phyloP scores from a whole-genome alignment of 2,329 filamentous ascomycete species.

The Gremmenia infestans region DNA sequence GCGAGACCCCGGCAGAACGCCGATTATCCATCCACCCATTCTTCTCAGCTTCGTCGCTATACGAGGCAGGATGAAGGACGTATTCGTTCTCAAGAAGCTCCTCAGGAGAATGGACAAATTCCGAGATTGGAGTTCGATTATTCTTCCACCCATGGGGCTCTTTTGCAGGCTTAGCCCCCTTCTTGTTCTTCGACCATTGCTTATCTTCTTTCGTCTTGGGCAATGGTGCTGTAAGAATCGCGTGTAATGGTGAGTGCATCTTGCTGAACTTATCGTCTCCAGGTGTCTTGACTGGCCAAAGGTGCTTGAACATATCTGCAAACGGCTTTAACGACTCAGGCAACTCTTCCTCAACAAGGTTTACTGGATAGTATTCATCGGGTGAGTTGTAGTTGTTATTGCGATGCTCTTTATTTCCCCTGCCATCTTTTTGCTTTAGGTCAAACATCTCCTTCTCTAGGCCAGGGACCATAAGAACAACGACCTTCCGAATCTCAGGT shows the following conservation, averaged over 20 bases:
- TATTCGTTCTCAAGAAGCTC: conserved; percentile 83
- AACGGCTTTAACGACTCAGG: conserved; percentile 58
- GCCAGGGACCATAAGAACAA: conserved; percentile 87
- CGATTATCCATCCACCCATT: conserved; percentile 48
- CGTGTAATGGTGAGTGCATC: conserved; percentile 81
- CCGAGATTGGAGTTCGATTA: conserved; percentile 74
- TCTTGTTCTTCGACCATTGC: conserved; percentile 39
- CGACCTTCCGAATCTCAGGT: conserved; percentile 68
- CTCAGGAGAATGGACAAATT: conserved; percentile 66
- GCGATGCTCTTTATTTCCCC: conserved; percentile 2
- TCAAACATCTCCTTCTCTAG: conserved; percentile 88
- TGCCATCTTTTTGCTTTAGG: conserved; percentile 32
- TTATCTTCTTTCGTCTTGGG: conserved; percentile 67
- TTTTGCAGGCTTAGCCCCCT: conserved; percentile 54
- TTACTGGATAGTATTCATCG: conserved; percentile 56
- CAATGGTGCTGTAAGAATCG: conserved; percentile 72
- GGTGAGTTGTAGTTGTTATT: conserved; percentile 38
- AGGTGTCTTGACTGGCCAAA: conserved; percentile 85
- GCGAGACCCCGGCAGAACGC: conserved; percentile 43
- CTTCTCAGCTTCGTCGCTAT: conserved; percentile 52
- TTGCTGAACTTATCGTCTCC: conserved; percentile 77
- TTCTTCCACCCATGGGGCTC: conserved; percentile 66
- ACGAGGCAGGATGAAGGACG: conserved; percentile 72
- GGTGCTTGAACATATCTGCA: conserved; percentile 75
- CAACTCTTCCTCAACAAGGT: conserved; percentile 46